Base-by-base conservation (phyloP, 306 rosid species). In the Mimosa bimucronata region DNA sequence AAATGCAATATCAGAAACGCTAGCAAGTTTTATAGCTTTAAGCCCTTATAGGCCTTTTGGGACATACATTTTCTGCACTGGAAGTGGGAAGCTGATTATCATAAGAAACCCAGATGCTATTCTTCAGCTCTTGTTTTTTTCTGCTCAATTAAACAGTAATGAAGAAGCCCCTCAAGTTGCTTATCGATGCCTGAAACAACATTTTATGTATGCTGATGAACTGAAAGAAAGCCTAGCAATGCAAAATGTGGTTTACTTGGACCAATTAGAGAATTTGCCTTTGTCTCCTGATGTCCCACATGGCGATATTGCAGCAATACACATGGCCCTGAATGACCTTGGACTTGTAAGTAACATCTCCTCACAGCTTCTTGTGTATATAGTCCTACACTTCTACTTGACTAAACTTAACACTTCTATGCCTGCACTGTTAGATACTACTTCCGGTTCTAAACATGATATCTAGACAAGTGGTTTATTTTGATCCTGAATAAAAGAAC, bases 21-120 rank as follows among this genome's bases (percentile, higher is more conserved):
- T 93, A 52, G 73, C 83, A 2, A 85, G 60, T 67, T 91, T 90
- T 34, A 71, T 87, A 46, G 78, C 86, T 15, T 79, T 90, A 42
- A 95, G 98, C 81, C 96, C 97, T 82, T 95, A 90, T 37, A 89
- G 87, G 66, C 96, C 99, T 23, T 95, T 91, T 55, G 97, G 98
- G 13, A 91, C 92, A 3, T 95, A 83, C 58, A 16, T 91, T 69
- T 91, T 93, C 85, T 86, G 85, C 79, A 84, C 81, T 0, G 94
- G 83, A 66, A 75, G 76, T 50, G 87, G 88, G 21, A 88, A 87
- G 66, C 41, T 83, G 41, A 79, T 87, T n/a, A 83, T 81, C 48
- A 50, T 90, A 30, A 84, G 50, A 21, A 93, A 93, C 86, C 85
- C 94, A 0, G 87, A 91, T 29, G 98, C 98, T 4, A 85, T 87